Conservation (phyloP, 106 monocot genomes). For the Gastrodia elata region DNA sequence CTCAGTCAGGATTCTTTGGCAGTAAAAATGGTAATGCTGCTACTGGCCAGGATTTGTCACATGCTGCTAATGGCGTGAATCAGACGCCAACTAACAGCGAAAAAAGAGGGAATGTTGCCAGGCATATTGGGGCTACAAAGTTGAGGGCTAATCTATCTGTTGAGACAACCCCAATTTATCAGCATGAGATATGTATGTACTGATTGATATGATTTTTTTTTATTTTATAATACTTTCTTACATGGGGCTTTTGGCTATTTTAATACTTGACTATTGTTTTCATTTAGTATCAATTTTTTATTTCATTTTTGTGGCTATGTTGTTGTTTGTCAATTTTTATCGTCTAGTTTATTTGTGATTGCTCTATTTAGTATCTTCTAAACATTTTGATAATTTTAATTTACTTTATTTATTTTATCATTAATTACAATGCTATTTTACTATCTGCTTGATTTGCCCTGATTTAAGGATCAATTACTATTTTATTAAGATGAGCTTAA, state of each 20-base stretch:
- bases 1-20: conserved; percentile 19
- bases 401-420: background rate
- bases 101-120: conserved; percentile 23
- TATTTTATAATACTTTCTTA: background rate
- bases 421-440: background rate
- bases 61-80: conserved; percentile 29
- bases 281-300: background rate
- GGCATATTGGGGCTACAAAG: conserved; percentile 22
- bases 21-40: conserved; percentile 6
- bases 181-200: conserved; percentile 59
- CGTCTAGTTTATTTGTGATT: background rate
- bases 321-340: background rate
- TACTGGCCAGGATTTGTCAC: conserved; percentile 22
- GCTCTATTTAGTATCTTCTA: background rate
- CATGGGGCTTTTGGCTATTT: background rate
- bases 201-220: background rate
- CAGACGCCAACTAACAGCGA: conserved; percentile 28
- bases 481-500: background rate
- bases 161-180: conserved; percentile 41
- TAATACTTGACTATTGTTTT: too few species aligned
- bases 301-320: background rate
- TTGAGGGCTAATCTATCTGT: conserved; percentile 18
- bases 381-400: background rate
- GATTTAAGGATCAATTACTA: background rate
- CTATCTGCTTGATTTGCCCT: background rate